Base-by-base conservation (phyloP, 1,139 yeast genomes). In the Scheffersomyces illinoinensis region DNA sequence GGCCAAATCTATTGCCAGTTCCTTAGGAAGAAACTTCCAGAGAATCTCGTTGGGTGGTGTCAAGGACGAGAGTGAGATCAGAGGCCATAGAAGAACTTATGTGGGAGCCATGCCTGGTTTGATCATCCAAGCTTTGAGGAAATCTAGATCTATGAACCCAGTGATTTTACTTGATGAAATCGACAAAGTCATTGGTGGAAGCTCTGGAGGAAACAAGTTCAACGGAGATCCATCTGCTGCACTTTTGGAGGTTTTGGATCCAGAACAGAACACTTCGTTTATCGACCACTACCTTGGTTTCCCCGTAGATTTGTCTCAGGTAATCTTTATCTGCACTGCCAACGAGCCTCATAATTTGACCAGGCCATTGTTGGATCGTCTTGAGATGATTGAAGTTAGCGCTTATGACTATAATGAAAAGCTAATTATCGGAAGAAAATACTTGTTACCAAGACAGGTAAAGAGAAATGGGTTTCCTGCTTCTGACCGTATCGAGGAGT, bases 181-280 rank as follows among this genome's bases (percentile, higher is more conserved):
- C 62, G 98, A 93, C 74, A 93, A 93, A 73, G 87, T 93, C 6
- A 83, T 88, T 58, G 87, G 87, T 19, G 90, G 89, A 1, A 61
- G 60, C 21, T 79, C 71, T 64, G 79, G 81, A 24, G 84, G 76
- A 3, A 79, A 79, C 49, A 79, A 82, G 61, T 74, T 82, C 55
- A 91, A 90, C 66, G 97, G 98, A 2, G 97, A 93, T 68, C 97
- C 97, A 0, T 89, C 95, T 17, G 97, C 97, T 47, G 97, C 97
- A 0, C 78, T 93, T 68, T 79, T 93, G 61, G 97, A 93, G 70
- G 96, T 93, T 0, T 81, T 93, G 64, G 98, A 93, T 68, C 97
- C 98, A 0, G 97, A 93, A 71, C 97, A 93, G 71, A 93, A 93
- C 71, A 77, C 79, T 53, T 82, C 85, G 33, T 93, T 92, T 74